These are phyloP conservation scores for Thielaviopsis euricoi DNA, from an alignment of 2,329 filamentous ascomycete species.

Conservation along the genomic window DNA sequence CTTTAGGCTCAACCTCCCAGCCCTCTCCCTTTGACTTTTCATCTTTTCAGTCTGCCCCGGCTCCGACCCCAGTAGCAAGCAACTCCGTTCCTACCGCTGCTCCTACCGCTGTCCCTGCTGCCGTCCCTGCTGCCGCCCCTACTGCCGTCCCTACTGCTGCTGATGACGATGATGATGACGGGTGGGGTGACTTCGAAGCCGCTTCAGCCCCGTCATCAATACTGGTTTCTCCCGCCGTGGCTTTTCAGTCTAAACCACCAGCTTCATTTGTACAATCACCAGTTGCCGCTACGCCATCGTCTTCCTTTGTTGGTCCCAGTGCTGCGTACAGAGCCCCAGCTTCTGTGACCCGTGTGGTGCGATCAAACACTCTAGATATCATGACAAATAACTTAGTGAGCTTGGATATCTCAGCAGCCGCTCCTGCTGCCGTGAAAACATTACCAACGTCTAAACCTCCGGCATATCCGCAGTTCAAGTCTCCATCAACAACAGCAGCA, in stretches of 20 bases:
- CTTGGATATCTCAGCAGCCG: conserved; percentile 14
- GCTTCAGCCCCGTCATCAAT: conserved; percentile 6
- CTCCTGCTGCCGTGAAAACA: background rate
- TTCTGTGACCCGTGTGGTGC: conserved; percentile 16
- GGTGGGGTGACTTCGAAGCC: conserved; percentile 53
- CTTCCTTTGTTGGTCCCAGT: background rate
- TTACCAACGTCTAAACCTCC: conserved; percentile 3
- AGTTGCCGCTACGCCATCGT: background rate
- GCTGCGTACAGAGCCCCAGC: background rate
- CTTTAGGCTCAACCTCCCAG: background rate
- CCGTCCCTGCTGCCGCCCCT: background rate
- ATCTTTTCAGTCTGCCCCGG: conserved; percentile 10
- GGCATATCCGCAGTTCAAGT: conserved; percentile 3
- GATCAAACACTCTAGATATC: conserved; percentile 36
- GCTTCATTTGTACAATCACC: background rate
- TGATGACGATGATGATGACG: conserved; percentile 37
- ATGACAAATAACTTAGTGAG: conserved; percentile 35
- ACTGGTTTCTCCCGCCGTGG: background rate
- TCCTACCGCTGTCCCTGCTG: too few relatives aligned
- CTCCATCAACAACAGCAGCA: conserved; percentile 14
- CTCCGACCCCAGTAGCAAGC: background rate
- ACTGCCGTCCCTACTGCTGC: background rate
- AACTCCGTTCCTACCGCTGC: background rate
- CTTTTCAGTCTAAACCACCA: background rate
- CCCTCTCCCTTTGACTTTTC: conserved; percentile 14